Conservation (phyloP, 208 protist genomes). For the Herpetomonas muscarum region DNA sequence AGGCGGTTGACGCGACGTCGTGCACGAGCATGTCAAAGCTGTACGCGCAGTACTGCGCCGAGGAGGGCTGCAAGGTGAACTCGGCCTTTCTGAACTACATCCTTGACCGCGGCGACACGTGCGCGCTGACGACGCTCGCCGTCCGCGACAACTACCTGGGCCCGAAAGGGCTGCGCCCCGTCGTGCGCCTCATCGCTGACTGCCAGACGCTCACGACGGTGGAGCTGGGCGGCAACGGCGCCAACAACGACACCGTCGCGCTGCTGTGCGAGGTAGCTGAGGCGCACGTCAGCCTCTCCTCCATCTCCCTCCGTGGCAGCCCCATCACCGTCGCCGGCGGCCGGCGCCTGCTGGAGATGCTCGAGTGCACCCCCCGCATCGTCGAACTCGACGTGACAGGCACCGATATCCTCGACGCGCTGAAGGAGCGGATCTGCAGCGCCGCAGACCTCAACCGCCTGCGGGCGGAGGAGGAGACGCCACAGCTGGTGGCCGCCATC, state of each 20-base stretch:
- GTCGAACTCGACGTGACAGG: constrained; percentile 51
- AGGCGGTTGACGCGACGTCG: constrained; percentile 1
- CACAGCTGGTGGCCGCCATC: constrained; percentile 18
- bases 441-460: constrained; percentile 37
- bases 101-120: constrained; percentile 26
- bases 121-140: constrained; percentile 29
- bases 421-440: constrained; percentile 59
- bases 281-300: constrained; percentile 60
- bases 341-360: constrained; percentile 64
- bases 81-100: constrained; percentile 75
- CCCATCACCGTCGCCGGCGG: constrained; percentile 75
- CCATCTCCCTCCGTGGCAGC: constrained; percentile 71
- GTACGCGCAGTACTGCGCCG: constrained; percentile 73
- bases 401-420: constrained; percentile 74
- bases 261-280: constrained; percentile 59
- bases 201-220: constrained; percentile 76
- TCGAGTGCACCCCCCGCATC: constrained; percentile 73
- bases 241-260: constrained; percentile 70
- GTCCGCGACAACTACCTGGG: constrained; percentile 87
- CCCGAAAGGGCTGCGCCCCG: constrained; percentile 72
- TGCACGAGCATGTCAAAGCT: constrained; percentile 40
- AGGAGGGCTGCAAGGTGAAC: constrained; percentile 77
- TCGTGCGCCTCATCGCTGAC: constrained; percentile 75
- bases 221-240: constrained; percentile 78
- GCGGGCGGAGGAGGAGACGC: constrained; percentile 2